A percentile compares a stretch with the other conserved stretches of the same genome.
phyloP scores from a whole-genome alignment of 495 filamentous ascomycete species.

The Penicillium longicatenatum region DNA sequence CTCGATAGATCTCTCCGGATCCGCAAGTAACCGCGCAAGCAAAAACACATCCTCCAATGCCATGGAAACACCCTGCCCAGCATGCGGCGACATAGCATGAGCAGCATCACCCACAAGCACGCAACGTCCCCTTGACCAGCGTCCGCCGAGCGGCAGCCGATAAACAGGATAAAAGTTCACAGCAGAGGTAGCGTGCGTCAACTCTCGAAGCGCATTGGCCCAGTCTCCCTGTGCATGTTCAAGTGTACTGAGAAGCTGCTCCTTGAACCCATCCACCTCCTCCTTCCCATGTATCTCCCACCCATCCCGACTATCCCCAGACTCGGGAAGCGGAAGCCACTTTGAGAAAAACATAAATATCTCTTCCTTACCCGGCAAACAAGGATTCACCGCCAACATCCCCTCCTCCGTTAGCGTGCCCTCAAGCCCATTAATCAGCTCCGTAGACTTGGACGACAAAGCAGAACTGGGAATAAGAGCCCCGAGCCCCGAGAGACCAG shows the following conservation, averaged over 20 bases:
- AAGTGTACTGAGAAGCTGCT: conserved; percentile 32
- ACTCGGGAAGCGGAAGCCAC: conserved; percentile 28
- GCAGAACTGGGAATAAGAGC: conserved; percentile 40
- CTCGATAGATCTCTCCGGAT: conserved; percentile 14
- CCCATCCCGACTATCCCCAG: conserved; percentile 33
- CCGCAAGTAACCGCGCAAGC: conserved; percentile 37
- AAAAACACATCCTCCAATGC: conserved; percentile 48
- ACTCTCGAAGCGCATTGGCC: conserved; percentile 41
- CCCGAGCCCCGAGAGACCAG: conserved; percentile 41
- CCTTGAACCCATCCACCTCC: conserved; percentile 38
- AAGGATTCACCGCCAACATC: conserved; percentile 48
- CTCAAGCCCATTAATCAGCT: conserved; percentile 32
- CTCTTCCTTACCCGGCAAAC: conserved; percentile 26
- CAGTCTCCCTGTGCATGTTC: conserved; percentile 41
- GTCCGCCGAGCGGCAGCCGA: conserved; percentile 43
- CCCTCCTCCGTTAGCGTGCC: conserved; percentile 49
- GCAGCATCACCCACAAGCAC: conserved; percentile 45
- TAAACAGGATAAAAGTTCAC: conserved; percentile 55
- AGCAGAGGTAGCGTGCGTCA: conserved; percentile 38
- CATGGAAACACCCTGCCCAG: conserved; percentile 48
- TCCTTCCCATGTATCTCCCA: conserved; percentile 44
- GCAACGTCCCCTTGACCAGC: conserved; percentile 41
- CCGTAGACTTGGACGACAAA: conserved; percentile 10
- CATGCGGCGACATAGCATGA: conserved; percentile 49
- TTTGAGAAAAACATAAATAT: conserved; percentile 34